Evolutionary conservation across 345 rosid genomes (phyloP).

Genomic region (Brassica cretica): DNA sequence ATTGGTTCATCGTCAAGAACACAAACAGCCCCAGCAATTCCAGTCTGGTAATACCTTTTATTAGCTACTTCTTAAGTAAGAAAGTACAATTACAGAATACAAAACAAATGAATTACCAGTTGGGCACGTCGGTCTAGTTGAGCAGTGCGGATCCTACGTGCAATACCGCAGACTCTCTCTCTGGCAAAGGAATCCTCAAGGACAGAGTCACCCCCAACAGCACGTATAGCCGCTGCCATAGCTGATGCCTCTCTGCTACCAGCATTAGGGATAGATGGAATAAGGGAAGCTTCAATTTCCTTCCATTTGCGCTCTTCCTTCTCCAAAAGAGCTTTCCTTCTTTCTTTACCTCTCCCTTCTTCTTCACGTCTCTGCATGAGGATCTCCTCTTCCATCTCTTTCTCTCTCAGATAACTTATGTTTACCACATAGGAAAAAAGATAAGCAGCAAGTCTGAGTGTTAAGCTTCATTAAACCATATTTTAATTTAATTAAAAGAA

Average conservation of each 20-base stretch:
- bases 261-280: constrained; percentile 97
- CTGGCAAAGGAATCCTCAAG: constrained; percentile 99
- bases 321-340: constrained; percentile 96
- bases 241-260: constrained; percentile 99
- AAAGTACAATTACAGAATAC: background rate
- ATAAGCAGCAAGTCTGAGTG: constrained; percentile 11
- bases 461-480: constrained; percentile 19
- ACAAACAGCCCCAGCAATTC: constrained; percentile 79
- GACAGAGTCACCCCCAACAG: constrained; percentile 99
- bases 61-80: constrained; percentile 20
- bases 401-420: constrained; percentile 85
- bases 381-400: constrained; percentile 99
- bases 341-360: constrained; percentile 98
- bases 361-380: constrained; percentile 98
- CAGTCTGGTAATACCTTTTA: constrained; percentile 60
- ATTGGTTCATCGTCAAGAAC: constrained; percentile 97
- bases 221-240: constrained; percentile 99
- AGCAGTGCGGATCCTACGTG: constrained; percentile 82
- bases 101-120: constrained; percentile 49
- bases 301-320: constrained; percentile 99
- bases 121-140: constrained; percentile 92
- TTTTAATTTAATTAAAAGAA: constrained; percentile 10
- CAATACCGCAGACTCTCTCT: constrained; percentile 97
- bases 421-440: constrained; percentile 14
- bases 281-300: constrained; percentile 99